Conservation (phyloP, 2,329 filamentous ascomycete genomes). For the Scedosporium minutisporum region DNA sequence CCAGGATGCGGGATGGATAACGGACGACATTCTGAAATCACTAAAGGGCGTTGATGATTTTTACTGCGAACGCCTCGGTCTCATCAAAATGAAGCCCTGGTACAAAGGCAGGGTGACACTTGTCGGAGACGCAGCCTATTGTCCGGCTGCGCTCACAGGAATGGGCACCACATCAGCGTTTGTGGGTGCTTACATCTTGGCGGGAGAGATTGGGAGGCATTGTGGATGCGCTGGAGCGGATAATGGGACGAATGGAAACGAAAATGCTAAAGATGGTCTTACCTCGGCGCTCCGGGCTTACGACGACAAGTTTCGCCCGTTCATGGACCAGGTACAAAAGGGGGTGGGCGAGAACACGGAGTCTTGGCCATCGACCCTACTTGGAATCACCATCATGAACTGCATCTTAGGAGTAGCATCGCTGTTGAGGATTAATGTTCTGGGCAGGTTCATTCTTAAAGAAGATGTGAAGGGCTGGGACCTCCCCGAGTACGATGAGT, state of each 20-base stretch:
- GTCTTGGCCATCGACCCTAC: background rate
- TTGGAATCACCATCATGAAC: constrained; percentile 4
- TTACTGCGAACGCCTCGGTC: constrained; percentile 33
- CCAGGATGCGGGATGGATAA: constrained; percentile 30
- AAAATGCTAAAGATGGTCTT: constrained; percentile 11
- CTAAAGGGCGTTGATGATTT: constrained; percentile 33
- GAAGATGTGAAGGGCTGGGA: constrained; percentile 8
- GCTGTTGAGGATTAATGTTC: constrained; percentile 6
- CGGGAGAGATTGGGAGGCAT: constrained; percentile 36
- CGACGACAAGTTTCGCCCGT: constrained; percentile 32
- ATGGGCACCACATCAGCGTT: constrained; percentile 41
- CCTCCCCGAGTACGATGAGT: constrained; percentile 6
- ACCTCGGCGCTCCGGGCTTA: constrained; percentile 29
- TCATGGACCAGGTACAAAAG: constrained; percentile 26
- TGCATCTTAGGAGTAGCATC: background rate
- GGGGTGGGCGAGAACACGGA: constrained; percentile 7
- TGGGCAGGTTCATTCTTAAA: constrained; percentile 6
- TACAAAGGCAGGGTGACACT: constrained; percentile 36
- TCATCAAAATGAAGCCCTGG: constrained; percentile 35
- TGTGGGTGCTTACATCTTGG: constrained; percentile 44
- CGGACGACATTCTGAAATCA: constrained; percentile 28
- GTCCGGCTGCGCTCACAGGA: constrained; percentile 37
- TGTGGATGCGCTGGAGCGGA: constrained; percentile 8
- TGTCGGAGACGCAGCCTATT: constrained; percentile 45
- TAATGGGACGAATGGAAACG: constrained; percentile 19